Percentiles rank a stretch among this genome's conserved stretches.
Conservation (phyloP, 2,329 filamentous ascomycete species). For the Fusarium temperatum region DNA sequence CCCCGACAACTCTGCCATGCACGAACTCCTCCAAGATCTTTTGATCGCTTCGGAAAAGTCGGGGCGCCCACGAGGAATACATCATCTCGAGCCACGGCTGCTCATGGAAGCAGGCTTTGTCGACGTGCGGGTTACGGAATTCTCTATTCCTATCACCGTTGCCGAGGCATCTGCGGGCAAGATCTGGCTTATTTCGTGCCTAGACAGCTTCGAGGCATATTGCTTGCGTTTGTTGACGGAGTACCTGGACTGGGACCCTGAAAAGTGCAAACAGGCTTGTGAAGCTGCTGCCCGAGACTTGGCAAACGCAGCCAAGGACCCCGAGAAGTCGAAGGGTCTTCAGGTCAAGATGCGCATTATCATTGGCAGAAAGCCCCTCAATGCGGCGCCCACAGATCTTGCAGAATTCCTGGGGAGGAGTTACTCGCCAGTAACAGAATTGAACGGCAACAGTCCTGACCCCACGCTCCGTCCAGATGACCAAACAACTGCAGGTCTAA, state of each 20-base stretch:
- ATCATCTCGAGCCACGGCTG: conserved; percentile 56
- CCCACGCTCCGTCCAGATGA: conserved; percentile 37
- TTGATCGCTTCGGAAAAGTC: conserved; percentile 54
- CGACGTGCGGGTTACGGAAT: conserved; percentile 58
- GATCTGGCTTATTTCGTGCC: conserved; percentile 62
- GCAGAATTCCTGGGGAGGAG: conserved; percentile 25
- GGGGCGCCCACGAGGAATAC: conserved; percentile 56
- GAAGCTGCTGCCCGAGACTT: conserved; percentile 59
- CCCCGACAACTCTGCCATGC: conserved; percentile 55
- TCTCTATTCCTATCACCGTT: conserved; percentile 58
- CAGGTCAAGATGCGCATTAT: conserved; percentile 59
- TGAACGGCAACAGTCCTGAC: conserved; percentile 34
- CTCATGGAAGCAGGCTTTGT: conserved; percentile 61
- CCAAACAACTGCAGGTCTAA: conserved; percentile 10
- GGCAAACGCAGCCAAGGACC: conserved; percentile 58
- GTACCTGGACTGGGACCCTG: conserved; percentile 61
- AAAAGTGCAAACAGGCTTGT: conserved; percentile 58
- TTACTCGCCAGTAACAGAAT: conserved; percentile 31
- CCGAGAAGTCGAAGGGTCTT: conserved; percentile 54
- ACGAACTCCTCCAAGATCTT: conserved; percentile 53
- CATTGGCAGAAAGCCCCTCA: conserved; percentile 59
- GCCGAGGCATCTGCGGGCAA: conserved; percentile 59
- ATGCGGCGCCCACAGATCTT: conserved; percentile 37
- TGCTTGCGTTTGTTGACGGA: conserved; percentile 61
- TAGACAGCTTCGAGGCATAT: conserved; percentile 61